phyloP scores from a whole-genome alignment of 2,329 filamentous ascomycete genomes.

The Neospermospora avenae region DNA sequence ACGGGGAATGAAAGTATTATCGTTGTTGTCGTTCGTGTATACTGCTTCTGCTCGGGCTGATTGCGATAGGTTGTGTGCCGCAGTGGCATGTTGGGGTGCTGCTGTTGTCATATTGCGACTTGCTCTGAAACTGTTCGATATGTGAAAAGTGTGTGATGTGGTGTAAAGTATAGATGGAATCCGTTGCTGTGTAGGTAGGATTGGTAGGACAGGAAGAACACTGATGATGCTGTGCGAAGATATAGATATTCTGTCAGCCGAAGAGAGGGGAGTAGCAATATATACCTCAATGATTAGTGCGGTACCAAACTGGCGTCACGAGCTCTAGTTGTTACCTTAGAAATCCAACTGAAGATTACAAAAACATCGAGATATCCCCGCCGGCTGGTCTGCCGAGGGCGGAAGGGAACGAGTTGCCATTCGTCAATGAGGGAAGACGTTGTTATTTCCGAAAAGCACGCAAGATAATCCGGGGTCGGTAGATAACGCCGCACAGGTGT shows the following conservation, averaged over 20 bases:
- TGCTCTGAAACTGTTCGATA: background rate
- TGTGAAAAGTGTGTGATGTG: background rate
- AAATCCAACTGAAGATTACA: slow-evolving; percentile 13
- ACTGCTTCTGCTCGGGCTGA: slow-evolving; percentile 29
- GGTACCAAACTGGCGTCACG: slow-evolving; percentile 4
- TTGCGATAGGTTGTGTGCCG: slow-evolving; percentile 40
- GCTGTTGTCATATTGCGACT: slow-evolving; percentile 40
- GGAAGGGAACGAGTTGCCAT: background rate
- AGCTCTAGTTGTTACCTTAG: too few species aligned
- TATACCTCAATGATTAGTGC: background rate
- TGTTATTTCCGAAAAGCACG: slow-evolving; percentile 10
- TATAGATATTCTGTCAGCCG: background rate
- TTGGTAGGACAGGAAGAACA: background rate
- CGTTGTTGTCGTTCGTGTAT: slow-evolving; percentile 8
- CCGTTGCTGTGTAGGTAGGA: too few species aligned
- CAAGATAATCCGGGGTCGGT: slow-evolving; percentile 4
- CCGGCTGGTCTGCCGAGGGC: slow-evolving; percentile 5
- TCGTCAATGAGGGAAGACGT: background rate
- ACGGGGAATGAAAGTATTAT: slow-evolving; percentile 39
- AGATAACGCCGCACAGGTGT: background rate
- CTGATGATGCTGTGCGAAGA: background rate
- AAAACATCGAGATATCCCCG: slow-evolving; percentile 11
- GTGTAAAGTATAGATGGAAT: too few species aligned
- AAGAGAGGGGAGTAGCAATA: slow-evolving; percentile 6
- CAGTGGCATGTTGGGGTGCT: slow-evolving; percentile 36